Base-by-base conservation (phyloP, 2,329 filamentous ascomycete species). In the Pezicula neosporulosa region DNA sequence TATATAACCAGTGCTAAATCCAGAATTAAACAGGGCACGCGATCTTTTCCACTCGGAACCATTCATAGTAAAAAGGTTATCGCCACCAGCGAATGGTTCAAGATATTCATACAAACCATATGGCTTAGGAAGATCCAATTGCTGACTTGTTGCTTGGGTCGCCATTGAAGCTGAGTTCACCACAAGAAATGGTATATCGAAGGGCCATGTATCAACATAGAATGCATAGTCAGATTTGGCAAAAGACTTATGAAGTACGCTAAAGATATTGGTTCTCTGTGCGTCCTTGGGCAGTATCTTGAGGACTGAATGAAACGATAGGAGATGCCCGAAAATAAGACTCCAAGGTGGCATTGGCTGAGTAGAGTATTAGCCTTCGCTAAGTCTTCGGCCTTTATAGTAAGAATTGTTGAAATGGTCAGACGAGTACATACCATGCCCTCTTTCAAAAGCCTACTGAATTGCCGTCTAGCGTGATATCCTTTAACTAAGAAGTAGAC, bases 141-240 rank as follows among this genome's bases (percentile, higher is more conserved):
- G 39, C 27, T 59, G 57, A 3, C 45, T 39, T 39, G 37, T 53
- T 15, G 50, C 53, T 50, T 62, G 56, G 24, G 50, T 56, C 9
- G 58, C 52, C 28, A 59, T 37, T 1, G 51, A 49, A 1, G 60
- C 55, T 13, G 54, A 54, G 16, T 50, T 47, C 8, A 63, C 48
- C 33, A 61, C 35, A 3, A 60, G 33, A 13, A 55, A 51, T 8
- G 59, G 57, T 16, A 28, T 43, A 13, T 36, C 27, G 30, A 61
- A 56, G 6, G 61, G 61, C 54, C 59, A 63, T 3, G 58, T 19
- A 38, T 63, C 61, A 24, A 63, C 35, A 42, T 61, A 62, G 30
- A 51, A 59, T 6, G 49, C 15, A 1, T 46, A 48, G 33, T 56
- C 57, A 18, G 50, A 47, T 18, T 55, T 52, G 1, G 44, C 35